phyloP scores from a whole-genome alignment of 805 yeast genomes.

The Kurtzmaniella cleridarum region DNA sequence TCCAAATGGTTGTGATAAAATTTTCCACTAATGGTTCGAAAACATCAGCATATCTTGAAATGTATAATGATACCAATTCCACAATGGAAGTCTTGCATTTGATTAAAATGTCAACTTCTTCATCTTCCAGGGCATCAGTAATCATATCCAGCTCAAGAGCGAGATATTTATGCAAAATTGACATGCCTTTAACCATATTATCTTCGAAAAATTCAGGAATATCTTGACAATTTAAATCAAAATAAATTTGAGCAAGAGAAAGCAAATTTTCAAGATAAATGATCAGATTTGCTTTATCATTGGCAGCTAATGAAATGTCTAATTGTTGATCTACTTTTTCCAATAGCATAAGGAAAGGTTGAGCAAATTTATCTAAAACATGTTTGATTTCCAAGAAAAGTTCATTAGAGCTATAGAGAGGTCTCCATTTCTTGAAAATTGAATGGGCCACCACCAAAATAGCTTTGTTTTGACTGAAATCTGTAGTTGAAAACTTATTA shows the following conservation, averaged over 20 bases:
- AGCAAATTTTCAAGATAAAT: constrained; percentile 66
- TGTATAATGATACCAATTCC: constrained; percentile 79
- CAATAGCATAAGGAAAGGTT: constrained; percentile 71
- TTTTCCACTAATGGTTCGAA: constrained; percentile 71
- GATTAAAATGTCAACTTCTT: constrained; percentile 63
- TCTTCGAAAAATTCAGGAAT: constrained; percentile 98
- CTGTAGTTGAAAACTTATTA: constrained; percentile 54
- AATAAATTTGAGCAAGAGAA: constrained; percentile 73
- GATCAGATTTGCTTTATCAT: constrained; percentile 46
- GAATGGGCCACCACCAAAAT: constrained; percentile 91
- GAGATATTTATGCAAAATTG: constrained; percentile 75
- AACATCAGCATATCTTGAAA: constrained; percentile 88
- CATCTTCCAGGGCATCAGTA: constrained; percentile 54
- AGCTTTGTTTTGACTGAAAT: constrained; percentile 73
- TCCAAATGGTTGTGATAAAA: constrained; percentile 83
- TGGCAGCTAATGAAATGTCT: constrained; percentile 28
- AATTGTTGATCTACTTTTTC: constrained; percentile 64
- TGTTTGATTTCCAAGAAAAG: constrained; percentile 80
- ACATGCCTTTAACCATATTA: constrained; percentile 71
- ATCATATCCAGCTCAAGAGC: constrained; percentile 51
- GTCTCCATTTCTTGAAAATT: constrained; percentile 95
- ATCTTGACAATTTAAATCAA: constrained; percentile 95
- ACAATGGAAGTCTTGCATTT: constrained; percentile 76
- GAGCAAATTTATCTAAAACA: constrained; percentile 77
- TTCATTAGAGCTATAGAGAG: constrained; percentile 85